These are phyloP conservation scores for Aspergillus costaricaensis DNA, from an alignment of 2,329 filamentous ascomycete species.

Conservation along the genomic window DNA sequence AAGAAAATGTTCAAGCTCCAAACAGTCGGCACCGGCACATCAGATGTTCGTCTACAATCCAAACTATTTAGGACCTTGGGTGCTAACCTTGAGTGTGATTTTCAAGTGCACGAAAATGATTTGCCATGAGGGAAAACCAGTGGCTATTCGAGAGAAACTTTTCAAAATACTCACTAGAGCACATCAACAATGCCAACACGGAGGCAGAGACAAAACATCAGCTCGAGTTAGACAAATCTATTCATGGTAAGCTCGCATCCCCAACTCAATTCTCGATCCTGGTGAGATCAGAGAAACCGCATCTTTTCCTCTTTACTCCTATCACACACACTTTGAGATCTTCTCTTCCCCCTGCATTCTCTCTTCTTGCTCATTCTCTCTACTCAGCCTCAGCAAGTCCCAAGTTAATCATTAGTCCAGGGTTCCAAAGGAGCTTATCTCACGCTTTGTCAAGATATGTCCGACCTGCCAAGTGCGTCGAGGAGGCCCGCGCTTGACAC, in stretches of 20 bases:
- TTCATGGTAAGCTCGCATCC: constrained; percentile 46
- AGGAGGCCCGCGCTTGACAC: constrained; percentile 44
- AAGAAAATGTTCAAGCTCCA: constrained; percentile 57
- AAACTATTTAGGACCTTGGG: background rate
- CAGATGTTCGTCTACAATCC: constrained; percentile 38
- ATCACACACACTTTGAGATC: no score
- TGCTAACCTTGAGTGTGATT: constrained; percentile 6
- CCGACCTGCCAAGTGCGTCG: constrained; percentile 53
- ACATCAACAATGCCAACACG: constrained; percentile 54
- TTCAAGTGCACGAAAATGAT: constrained; percentile 45
- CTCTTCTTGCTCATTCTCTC: background rate
- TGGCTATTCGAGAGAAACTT: constrained; percentile 54
- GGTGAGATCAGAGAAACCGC: no score
- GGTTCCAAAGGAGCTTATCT: constrained; percentile 56
- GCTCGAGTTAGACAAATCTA: constrained; percentile 52
- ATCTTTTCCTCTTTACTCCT: no score
- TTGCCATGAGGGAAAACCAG: constrained; percentile 55
- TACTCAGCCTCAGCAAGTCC: background rate
- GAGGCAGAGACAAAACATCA: constrained; percentile 56
- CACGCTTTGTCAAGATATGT: constrained; percentile 54
- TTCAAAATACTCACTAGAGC: constrained; percentile 54
- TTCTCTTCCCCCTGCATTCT: no score
- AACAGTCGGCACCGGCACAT: constrained; percentile 38
- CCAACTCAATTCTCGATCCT: background rate
- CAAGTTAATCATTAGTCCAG: constrained; percentile 27